phyloP scores from a whole-genome alignment of 768 basidiomycete genomes.

The Termitomyces sp. region DNA sequence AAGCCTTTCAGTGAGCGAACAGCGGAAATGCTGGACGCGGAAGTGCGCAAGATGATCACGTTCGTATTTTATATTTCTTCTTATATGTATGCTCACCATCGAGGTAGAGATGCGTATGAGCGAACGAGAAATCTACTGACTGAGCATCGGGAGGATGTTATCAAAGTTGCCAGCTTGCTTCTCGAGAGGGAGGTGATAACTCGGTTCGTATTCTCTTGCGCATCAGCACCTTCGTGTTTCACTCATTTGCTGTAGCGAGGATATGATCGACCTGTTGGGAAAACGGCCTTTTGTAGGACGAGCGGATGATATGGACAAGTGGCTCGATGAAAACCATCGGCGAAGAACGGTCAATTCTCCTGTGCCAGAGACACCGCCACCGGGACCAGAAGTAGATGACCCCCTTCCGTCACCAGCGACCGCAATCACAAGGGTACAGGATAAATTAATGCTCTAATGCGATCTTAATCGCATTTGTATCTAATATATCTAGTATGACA shows the following conservation, averaged over 20 bases:
- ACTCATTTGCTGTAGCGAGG: slow-evolving; percentile 47
- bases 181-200: slow-evolving; percentile 96
- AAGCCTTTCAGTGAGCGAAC: slow-evolving; percentile 99
- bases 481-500: slow-evolving; percentile 16
- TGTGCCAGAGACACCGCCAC: slow-evolving; percentile 15
- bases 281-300: slow-evolving; percentile 75
- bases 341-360: slow-evolving; percentile 36
- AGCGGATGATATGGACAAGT: slow-evolving; percentile 93
- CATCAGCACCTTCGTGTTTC: slow-evolving; percentile 1
- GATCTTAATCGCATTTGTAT: slow-evolving; percentile 20
- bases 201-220: slow-evolving; percentile 43
- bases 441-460: slow-evolving; percentile 14
- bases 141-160: slow-evolving; percentile 79
- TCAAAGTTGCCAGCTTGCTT: slow-evolving; percentile 86
- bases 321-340: slow-evolving; percentile 79
- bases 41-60: slow-evolving; percentile 96
- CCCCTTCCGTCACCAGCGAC: slow-evolving; percentile 46
- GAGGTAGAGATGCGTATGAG: slow-evolving; percentile 63
- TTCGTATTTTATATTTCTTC: slow-evolving; percentile 20
- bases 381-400: slow-evolving; percentile 28
- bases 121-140: slow-evolving; percentile 80
- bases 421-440: slow-evolving; percentile 32
- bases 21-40: slow-evolving; percentile 83
- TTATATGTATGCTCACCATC: slow-evolving; percentile 2
- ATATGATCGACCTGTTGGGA: slow-evolving; percentile 80